Evolutionary conservation across 2,329 filamentous ascomycete genomes (phyloP).

Genomic region (Botryotinia globosa): DNA sequence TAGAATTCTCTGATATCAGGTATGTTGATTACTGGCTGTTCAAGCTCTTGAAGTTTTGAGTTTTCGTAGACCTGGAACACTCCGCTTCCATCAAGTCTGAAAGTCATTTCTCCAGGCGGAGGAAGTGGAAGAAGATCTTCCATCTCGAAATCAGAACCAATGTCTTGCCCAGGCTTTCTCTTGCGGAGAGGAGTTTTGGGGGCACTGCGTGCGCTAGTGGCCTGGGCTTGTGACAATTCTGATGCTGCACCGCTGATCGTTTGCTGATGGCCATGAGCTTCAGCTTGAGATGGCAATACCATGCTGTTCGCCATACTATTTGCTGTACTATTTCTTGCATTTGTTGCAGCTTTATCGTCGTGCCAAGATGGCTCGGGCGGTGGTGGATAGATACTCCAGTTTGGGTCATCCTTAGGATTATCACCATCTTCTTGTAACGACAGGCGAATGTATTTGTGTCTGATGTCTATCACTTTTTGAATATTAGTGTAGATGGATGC

Average conservation of each 20-base stretch:
- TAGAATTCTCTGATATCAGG: conserved; percentile 94
- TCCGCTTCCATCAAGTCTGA: conserved; percentile 75
- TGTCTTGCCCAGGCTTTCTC: conserved; percentile 83
- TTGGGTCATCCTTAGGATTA: conserved; percentile 81
- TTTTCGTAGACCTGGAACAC: conserved; percentile 91
- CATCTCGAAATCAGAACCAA: conserved; percentile 89
- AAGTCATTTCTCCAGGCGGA: conserved; percentile 64
- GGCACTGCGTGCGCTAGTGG: conserved; percentile 39
- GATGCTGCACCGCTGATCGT: neutral
- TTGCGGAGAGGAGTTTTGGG: conserved; percentile 53
- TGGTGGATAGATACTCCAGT: conserved; percentile 86
- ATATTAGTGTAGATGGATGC: conserved; percentile 86
- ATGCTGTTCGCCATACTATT: conserved; percentile 45
- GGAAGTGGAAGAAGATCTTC: conserved; percentile 75
- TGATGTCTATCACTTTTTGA: conserved; percentile 80
- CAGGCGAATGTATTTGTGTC: conserved; percentile 82
- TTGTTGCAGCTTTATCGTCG: conserved; percentile 42
- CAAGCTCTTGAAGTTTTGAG: conserved; percentile 56
- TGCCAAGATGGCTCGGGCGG: conserved; percentile 91
- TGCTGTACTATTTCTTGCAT: conserved; percentile 45
- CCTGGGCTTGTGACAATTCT: conserved; percentile 29
- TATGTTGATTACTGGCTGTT: conserved; percentile 73
- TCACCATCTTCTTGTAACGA: conserved; percentile 79
- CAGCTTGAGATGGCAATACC: conserved; percentile 35
- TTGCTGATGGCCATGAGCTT: conserved; percentile 28